A percentile compares a stretch with the other conserved stretches of the same genome.
Conservation (phyloP, 2,329 filamentous ascomycete species). For the Epichloe festucae region DNA sequence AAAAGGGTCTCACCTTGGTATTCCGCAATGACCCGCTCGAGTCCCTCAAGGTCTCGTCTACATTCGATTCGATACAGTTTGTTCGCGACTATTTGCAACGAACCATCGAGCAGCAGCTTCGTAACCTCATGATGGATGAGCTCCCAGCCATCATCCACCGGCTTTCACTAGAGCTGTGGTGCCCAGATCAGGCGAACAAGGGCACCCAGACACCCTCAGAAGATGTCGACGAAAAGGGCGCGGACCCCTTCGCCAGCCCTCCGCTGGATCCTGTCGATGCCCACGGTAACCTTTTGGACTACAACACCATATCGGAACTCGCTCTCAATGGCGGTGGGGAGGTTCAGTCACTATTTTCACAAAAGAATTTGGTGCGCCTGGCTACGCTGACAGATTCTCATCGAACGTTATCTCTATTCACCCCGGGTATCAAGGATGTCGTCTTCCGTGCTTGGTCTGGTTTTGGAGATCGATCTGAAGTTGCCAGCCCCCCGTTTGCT, state of each 20-base stretch:
- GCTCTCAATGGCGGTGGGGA: slow-evolving; percentile 70
- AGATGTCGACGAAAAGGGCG: slow-evolving; percentile 42
- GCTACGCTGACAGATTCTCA: slow-evolving; percentile 78
- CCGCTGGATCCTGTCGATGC: slow-evolving; percentile 73
- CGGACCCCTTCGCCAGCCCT: slow-evolving; percentile 72
- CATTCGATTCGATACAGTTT: slow-evolving; percentile 97
- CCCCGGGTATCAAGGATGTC: slow-evolving; percentile 76
- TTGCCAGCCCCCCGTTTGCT: slow-evolving; percentile 32
- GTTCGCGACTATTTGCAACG: slow-evolving; percentile 93
- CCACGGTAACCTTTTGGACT: slow-evolving; percentile 63
- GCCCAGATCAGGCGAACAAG: slow-evolving; percentile 57
- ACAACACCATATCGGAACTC: slow-evolving; percentile 61
- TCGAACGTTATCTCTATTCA: slow-evolving; percentile 80
- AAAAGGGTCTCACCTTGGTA: slow-evolving; percentile 91
- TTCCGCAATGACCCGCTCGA: slow-evolving; percentile 97
- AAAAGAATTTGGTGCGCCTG: slow-evolving; percentile 80
- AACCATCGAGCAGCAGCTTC: slow-evolving; percentile 86
- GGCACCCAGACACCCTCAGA: slow-evolving; percentile 37
- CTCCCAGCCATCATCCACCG: slow-evolving; percentile 92
- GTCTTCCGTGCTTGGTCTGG: slow-evolving; percentile 90
- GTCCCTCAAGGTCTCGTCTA: slow-evolving; percentile 95
- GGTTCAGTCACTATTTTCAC: slow-evolving; percentile 81
- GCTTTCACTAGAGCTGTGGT: slow-evolving; percentile 78
- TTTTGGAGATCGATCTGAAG: slow-evolving; percentile 56
- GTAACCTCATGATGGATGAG: slow-evolving; percentile 95